These are phyloP conservation scores for Zarea fungicola DNA, from an alignment of 2,329 filamentous ascomycete species.

Conservation along the genomic window DNA sequence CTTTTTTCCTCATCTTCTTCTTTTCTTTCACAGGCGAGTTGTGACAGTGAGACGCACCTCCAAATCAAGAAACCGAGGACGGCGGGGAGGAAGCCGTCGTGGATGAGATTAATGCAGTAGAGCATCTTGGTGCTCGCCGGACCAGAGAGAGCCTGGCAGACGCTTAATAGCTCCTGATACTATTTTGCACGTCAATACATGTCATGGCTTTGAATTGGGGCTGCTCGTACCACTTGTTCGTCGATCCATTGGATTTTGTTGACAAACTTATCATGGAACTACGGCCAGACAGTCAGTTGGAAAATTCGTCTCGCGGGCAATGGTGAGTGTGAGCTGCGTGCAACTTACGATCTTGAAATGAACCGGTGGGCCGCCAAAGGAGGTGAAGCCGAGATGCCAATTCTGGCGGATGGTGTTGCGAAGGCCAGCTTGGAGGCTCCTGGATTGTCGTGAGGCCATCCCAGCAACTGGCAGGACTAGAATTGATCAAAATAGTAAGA, in stretches of 20 bases:
- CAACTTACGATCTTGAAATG: slow-evolving; percentile 58
- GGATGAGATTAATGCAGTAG: slow-evolving; percentile 62
- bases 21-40: too few relatives aligned
- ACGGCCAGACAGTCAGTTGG: too few relatives aligned
- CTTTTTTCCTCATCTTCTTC: slow-evolving; percentile 21
- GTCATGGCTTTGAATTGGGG: neutral
- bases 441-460: too few relatives aligned
- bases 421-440: too few relatives aligned
- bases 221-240: slow-evolving; percentile 52
- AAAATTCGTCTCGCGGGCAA: neutral
- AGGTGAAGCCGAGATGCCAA: slow-evolving; percentile 60
- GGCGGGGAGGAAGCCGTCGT: slow-evolving; percentile 53
- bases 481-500: too few relatives aligned
- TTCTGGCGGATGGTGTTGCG: too few relatives aligned
- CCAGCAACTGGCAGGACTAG: too few relatives aligned
- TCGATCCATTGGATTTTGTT: slow-evolving; percentile 59
- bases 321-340: neutral
- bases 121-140: slow-evolving; percentile 67
- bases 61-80: slow-evolving; percentile 58
- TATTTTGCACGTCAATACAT: too few relatives aligned
- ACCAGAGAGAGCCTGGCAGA: slow-evolving; percentile 62
- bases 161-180: slow-evolving; percentile 68
- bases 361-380: slow-evolving; percentile 63
- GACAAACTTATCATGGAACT: slow-evolving; percentile 58
- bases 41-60: too few relatives aligned